phyloP scores from a whole-genome alignment of 2,329 filamentous ascomycete species.

The Curvularia lunata region DNA sequence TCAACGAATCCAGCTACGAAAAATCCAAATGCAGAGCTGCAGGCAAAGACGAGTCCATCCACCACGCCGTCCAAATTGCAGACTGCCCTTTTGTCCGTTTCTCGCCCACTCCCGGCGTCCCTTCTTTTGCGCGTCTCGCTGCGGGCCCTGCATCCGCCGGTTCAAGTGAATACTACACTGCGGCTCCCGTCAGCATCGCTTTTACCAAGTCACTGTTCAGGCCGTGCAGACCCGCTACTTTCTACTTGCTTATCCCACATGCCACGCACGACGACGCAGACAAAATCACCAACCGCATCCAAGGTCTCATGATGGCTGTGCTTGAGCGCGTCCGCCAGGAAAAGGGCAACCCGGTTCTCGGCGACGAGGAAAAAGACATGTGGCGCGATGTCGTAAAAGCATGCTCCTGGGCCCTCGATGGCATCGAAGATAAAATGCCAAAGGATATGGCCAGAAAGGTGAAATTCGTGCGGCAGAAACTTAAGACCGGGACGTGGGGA shows the following conservation, averaged over 20 bases:
- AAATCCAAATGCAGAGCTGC: slow-evolving; percentile 30
- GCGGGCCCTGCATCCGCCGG: slow-evolving; percentile 31
- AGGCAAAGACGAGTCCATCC: slow-evolving; percentile 28
- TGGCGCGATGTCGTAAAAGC: slow-evolving; percentile 36
- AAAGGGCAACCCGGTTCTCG: slow-evolving; percentile 29
- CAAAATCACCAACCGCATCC: slow-evolving; percentile 32
- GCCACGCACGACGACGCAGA: slow-evolving; percentile 17
- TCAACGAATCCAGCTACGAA: slow-evolving; percentile 29
- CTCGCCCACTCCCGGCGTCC: slow-evolving; percentile 12
- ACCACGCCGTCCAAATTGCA: slow-evolving; percentile 35
- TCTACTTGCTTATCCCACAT: slow-evolving; percentile 33
- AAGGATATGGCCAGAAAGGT: slow-evolving; percentile 36
- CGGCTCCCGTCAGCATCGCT: slow-evolving; percentile 32
- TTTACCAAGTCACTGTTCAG: slow-evolving; percentile 25
- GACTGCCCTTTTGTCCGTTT: slow-evolving; percentile 35
- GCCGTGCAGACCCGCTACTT: slow-evolving; percentile 19
- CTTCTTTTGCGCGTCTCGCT: slow-evolving; percentile 35
- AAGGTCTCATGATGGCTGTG: slow-evolving; percentile 43
- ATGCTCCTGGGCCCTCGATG: slow-evolving; percentile 35
- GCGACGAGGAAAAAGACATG: slow-evolving; percentile 24
- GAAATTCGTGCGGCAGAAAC: slow-evolving; percentile 31
- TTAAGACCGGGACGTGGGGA: slow-evolving; percentile 34
- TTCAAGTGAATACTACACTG: slow-evolving; percentile 22
- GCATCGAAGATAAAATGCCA: slow-evolving; percentile 35
- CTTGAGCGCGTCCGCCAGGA: slow-evolving; percentile 34